These are phyloP conservation scores for Manihot esculenta DNA, from an alignment of 441 rosid genomes.

Conservation along the genomic window DNA sequence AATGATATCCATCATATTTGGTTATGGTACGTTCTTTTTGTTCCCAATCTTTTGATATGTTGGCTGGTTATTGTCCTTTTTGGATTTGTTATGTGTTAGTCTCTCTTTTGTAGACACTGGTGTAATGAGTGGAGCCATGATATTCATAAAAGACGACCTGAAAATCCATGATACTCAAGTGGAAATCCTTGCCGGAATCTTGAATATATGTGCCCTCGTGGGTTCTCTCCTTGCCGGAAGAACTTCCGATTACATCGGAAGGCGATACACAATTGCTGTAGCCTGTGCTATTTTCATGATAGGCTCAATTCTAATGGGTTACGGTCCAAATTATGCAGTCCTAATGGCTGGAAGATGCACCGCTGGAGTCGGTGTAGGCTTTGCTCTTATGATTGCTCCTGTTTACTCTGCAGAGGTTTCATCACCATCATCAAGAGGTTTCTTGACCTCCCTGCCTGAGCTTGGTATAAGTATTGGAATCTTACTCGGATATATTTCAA, in stretches of 20 bases:
- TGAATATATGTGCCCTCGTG: slow-evolving; percentile 64
- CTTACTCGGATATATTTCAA: slow-evolving; percentile 62
- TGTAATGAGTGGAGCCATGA: slow-evolving; percentile 94
- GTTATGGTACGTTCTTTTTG: slow-evolving; percentile 51
- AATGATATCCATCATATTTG: slow-evolving; percentile 69
- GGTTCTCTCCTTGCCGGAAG: slow-evolving; percentile 80
- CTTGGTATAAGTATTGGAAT: slow-evolving; percentile 68
- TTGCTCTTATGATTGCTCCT: slow-evolving; percentile 86
- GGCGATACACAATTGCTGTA: slow-evolving; percentile 72
- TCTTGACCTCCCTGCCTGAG: slow-evolving; percentile 68
- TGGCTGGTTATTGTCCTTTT: no score
- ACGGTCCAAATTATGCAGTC: slow-evolving; percentile 55
- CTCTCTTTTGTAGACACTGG: slow-evolving; percentile 54
- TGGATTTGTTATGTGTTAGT: no score
- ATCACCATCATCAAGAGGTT: slow-evolving; percentile 58
- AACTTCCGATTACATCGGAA: slow-evolving; percentile 70
- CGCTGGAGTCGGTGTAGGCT: slow-evolving; percentile 81
- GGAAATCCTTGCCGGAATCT: slow-evolving; percentile 73
- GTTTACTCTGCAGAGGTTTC: slow-evolving; percentile 81
- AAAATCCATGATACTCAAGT: slow-evolving; percentile 58
- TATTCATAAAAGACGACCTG: slow-evolving; percentile 78
- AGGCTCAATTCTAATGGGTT: slow-evolving; percentile 79
- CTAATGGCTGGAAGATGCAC: slow-evolving; percentile 64
- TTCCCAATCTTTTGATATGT: neutral
- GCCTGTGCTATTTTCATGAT: slow-evolving; percentile 64